phyloP scores from a whole-genome alignment of 371 early-diverging fungal genomes.

The Batrachochytrium dendrobatidis region DNA sequence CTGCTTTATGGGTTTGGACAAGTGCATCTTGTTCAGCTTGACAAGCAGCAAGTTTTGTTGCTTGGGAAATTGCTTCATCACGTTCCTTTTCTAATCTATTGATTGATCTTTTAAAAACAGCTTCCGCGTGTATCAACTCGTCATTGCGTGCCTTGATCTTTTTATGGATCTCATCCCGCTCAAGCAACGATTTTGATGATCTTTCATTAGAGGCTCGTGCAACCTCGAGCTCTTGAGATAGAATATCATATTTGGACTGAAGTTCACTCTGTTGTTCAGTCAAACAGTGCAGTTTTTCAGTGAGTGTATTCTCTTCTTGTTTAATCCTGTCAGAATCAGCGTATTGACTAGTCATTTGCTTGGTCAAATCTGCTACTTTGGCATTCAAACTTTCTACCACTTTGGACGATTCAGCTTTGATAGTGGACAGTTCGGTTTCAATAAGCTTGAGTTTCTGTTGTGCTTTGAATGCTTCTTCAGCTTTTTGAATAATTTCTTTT shows the following conservation, averaged over 20 bases:
- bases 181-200: constrained; percentile 21
- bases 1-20: constrained; percentile 5
- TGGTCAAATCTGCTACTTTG: constrained; percentile 7
- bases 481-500: constrained; percentile 14
- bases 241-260: constrained; percentile 26
- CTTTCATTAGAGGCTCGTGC: constrained; percentile 25
- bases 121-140: constrained; percentile 26
- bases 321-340: constrained; percentile 7
- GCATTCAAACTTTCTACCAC: constrained; percentile 13
- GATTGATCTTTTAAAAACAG: constrained; percentile 14
- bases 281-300: constrained; percentile 14
- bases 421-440: constrained; percentile 15
- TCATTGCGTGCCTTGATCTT: constrained; percentile 29
- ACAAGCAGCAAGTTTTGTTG: not conserved
- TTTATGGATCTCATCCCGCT: constrained; percentile 36
- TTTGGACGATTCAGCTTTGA: constrained; percentile 18
- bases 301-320: not conserved
- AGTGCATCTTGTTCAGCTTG: constrained; percentile 6
- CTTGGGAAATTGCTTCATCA: constrained; percentile 9
- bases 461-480: constrained; percentile 18
- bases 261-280: constrained; percentile 20
- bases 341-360: constrained; percentile 2
- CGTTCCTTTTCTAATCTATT: constrained; percentile 30
- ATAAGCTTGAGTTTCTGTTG: constrained; percentile 15
- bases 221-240: constrained; percentile 34